Evolutionary conservation across 2,329 filamentous ascomycete species (phyloP), one percentile per base, ranked within the genome.

Genomic region (Tolypocladium sp.): DNA sequence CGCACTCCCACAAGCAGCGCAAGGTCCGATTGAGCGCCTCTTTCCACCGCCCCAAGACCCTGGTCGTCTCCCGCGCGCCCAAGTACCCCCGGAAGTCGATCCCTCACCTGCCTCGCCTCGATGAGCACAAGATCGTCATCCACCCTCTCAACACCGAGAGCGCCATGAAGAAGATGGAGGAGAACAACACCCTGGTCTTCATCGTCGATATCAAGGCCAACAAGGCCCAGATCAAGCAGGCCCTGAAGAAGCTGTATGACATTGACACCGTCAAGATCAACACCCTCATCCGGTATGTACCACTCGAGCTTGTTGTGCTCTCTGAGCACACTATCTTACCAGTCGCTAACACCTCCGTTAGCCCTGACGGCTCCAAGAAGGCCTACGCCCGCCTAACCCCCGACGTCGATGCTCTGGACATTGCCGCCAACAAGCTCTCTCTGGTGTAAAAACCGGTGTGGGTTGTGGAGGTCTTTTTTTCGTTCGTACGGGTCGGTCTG

Each of bases 161-260:
- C 75, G 94, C 95, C 74, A 97, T 99, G 93, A 99, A 99, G 91
- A 97, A 97, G 90, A 97, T 99, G 71, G 94, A 99, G 86, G 94
- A 99, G 89, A 92, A 99, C 88, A 99, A 99, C 87, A 99, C 94
- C 69, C 87, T 99, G 57, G 91, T 96, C 76, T 97, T 97, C 86
- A 96, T 96, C 71, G 91, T 95, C 74, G 90, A 97, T 70, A 82
- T 93, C 79, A 95, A 95, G 89, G 88, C 93, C 79, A 99, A 99
- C 88, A 99, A 99, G 91, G 88, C 92, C 76, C 94, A 99, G 84
- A 99, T 99, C 83, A 97, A 97, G 87, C 84, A 87, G 73, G 90
- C 93, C 65, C 83, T 99, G 69, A 99, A 97, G 92, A 96, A 94
- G 88, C 89, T 97, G 69, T 99, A 99, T 80, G 94, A 97, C 78